A percentile compares a stretch with the other conserved stretches of the same genome.
phyloP scores from a whole-genome alignment of 768 basidiomycete species.

The Podaxis pistillaris region DNA sequence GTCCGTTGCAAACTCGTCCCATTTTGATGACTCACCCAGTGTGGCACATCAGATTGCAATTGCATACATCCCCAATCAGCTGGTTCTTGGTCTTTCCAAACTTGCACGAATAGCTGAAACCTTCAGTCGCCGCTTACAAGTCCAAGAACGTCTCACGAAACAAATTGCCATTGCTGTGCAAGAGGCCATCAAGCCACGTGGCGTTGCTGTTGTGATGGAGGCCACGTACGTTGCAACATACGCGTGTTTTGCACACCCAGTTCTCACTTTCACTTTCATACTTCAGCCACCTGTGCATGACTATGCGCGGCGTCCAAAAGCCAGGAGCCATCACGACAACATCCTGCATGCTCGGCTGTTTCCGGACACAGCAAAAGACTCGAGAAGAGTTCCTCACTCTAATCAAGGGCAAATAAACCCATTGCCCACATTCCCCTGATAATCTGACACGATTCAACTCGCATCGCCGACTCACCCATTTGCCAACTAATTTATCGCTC shows the following conservation, averaged over 20 bases:
- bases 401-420: conserved; percentile 51
- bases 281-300: conserved; percentile 94
- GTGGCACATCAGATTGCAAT: conserved; percentile 75
- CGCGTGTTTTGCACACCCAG: not conserved
- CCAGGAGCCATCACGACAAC: conserved; percentile 95
- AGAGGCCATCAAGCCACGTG: conserved; percentile 96
- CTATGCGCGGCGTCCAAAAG: conserved; percentile 99
- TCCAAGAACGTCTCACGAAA: conserved; percentile 96
- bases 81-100: conserved; percentile 94
- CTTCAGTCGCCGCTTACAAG: conserved; percentile 92
- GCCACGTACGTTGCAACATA: conserved; percentile 67
- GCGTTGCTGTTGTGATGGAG: conserved; percentile 99
- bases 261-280: not conserved
- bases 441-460: conserved; percentile 17
- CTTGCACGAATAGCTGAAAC: conserved; percentile 97
- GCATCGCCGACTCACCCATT: conserved; percentile 6
- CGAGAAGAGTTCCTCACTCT: conserved; percentile 94
- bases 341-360: conserved; percentile 97
- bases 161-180: conserved; percentile 98
- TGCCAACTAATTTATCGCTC: conserved; percentile 8
- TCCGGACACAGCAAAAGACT: conserved; percentile 98
- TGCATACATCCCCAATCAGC: conserved; percentile 93
- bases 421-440: conserved; percentile 12
- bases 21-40: conserved; percentile 12
- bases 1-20: conserved; percentile 42